Base-by-base conservation (phyloP, 2,329 filamentous ascomycete genomes). In the Colletotrichum cuscutae region DNA sequence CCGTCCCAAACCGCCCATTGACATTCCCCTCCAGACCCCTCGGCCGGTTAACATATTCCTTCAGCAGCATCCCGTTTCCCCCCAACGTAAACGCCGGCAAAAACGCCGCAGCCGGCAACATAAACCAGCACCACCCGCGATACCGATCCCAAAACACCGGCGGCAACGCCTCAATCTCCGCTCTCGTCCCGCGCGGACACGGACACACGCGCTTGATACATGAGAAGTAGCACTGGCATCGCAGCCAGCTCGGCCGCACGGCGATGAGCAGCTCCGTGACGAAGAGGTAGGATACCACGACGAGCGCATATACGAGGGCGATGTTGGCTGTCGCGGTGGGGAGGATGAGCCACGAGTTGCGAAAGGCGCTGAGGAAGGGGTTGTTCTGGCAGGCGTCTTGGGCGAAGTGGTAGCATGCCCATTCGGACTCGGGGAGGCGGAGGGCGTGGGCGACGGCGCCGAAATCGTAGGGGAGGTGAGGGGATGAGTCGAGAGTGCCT, bases 91-190 rank as follows among this genome's bases (percentile, higher is more conserved):
- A 28, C 0, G 64, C 26, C 28, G 62, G 22, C 26, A 68, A 46
- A 2, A 58, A 42, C 2, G 61, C 49, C 2, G 54, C 61, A 13
- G 37, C 35, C 22, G 71, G 67, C 64, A 72, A 1, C 11, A 64
- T 30, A 8, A 4, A 2, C 71, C 68, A 72, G 22, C 35, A 56
- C 74, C 74, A 72, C 56, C 64, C 22, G n/a, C 74, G 56, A 13
- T 72, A 75, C 15, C 68, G 54, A 62, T 75, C 72, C 74, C 74
- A 75, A 37, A 75, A 75, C 3, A 8, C n/a, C 8, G 52, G 1
- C 37, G 72, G 24, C 13, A 75, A 57, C 2, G 59, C 63, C 57
- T 75, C 71, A 24, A 75, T 75, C 60, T 75, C 68, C 49, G 58
- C 54, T 26, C 71, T 67, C 32, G 72, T 46, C 60, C 72, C 74